Conservation (phyloP, 2,329 filamentous ascomycete species). For the Sclerotinia borealis region DNA sequence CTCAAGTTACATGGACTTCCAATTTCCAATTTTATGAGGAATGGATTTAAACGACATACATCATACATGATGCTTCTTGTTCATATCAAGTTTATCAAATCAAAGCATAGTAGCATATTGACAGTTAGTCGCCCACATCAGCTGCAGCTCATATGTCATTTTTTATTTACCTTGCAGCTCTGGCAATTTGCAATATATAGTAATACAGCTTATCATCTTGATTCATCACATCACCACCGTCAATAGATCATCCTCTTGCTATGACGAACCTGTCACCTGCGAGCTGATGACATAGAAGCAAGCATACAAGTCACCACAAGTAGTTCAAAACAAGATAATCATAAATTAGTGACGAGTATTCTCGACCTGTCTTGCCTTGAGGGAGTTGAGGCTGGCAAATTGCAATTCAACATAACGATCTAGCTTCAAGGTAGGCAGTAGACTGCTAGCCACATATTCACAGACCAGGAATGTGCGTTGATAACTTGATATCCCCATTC, state of each 20-base stretch:
- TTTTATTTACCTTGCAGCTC: not conserved
- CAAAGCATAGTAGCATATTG: not conserved
- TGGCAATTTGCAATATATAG: not conserved
- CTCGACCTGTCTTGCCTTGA: not conserved
- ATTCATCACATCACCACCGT: not conserved
- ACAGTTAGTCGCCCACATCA: not conserved
- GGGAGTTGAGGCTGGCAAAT: not conserved
- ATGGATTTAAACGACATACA: not conserved
- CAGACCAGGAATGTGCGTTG: not conserved
- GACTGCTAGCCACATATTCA: not conserved
- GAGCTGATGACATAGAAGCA: not conserved
- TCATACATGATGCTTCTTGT: not conserved
- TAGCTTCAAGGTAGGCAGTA: not conserved
- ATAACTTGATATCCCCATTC: too few species aligned
- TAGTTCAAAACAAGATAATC: not conserved
- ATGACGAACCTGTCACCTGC: not conserved
- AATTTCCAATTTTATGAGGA: not conserved
- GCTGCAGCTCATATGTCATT: not conserved
- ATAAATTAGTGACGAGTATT: not conserved
- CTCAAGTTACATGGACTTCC: not conserved
- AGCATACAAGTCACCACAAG: not conserved
- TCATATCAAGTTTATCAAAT: not conserved
- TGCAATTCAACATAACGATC: not conserved
- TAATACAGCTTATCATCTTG: not conserved
- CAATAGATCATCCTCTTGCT: not conserved